Conservation (phyloP, 1,284 basidiomycete genomes). For the Phellopilus nigrolimitatus region DNA sequence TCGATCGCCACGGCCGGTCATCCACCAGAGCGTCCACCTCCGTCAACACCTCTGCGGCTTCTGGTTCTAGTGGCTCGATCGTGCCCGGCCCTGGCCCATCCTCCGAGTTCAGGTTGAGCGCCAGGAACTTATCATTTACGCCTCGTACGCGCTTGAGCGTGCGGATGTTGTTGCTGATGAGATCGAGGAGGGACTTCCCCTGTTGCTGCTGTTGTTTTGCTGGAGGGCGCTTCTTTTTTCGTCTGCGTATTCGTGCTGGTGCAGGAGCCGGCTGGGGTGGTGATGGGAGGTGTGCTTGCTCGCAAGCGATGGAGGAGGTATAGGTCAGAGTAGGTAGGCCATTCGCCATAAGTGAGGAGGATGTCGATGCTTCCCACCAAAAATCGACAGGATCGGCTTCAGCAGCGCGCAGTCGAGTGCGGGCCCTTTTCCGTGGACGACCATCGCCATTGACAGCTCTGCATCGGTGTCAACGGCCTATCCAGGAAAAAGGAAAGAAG, state of each 20-base stretch:
- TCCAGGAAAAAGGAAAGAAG: background rate
- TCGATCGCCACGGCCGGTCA: slow-evolving; percentile 50
- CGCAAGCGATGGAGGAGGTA: slow-evolving; percentile 35
- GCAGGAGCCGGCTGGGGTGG: slow-evolving; percentile 26
- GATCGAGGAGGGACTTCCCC: slow-evolving; percentile 43
- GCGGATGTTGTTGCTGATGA: slow-evolving; percentile 72
- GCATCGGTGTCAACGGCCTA: slow-evolving; percentile 9
- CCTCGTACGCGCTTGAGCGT: slow-evolving; percentile 65
- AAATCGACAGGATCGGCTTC: slow-evolving; percentile 44
- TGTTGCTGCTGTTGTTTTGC: slow-evolving; percentile 27
- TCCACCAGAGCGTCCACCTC: slow-evolving; percentile 46
- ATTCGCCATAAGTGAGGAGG: slow-evolving; percentile 55
- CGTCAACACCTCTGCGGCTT: slow-evolving; percentile 35
- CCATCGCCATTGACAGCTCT: slow-evolving; percentile 36
- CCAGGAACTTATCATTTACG: slow-evolving; percentile 64
- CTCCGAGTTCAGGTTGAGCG: slow-evolving; percentile 38
- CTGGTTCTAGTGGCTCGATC: background rate
- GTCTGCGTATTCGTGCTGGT: slow-evolving; percentile 14
- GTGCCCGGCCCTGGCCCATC: slow-evolving; percentile 1
- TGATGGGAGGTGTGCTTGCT: slow-evolving; percentile 20
- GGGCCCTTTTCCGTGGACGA: slow-evolving; percentile 42
- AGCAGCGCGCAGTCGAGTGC: slow-evolving; percentile 28
- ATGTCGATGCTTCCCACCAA: slow-evolving; percentile 72
- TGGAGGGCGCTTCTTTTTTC: slow-evolving; percentile 27
- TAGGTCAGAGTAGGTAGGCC: slow-evolving; percentile 56